These are phyloP conservation scores for Stachybotrys chartarum DNA, from an alignment of 2,329 filamentous ascomycete genomes.

Conservation along the genomic window DNA sequence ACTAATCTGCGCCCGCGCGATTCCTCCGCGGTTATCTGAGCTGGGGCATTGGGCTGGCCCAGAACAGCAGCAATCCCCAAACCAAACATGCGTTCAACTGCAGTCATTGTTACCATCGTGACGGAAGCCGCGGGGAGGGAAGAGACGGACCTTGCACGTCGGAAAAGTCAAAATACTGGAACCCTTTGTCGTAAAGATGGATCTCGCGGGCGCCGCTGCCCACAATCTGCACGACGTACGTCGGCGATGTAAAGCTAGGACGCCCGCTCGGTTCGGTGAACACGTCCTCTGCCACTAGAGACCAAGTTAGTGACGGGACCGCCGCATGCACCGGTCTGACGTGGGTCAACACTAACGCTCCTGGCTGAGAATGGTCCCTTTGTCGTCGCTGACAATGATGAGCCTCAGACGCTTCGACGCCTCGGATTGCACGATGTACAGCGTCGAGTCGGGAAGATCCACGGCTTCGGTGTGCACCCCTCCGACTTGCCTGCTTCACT, in stretches of 20 bases:
- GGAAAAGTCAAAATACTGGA: not conserved
- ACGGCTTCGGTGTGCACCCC: not conserved
- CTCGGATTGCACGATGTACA: too few species aligned
- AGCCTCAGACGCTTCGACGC: not conserved
- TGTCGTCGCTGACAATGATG: not conserved
- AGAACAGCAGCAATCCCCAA: too few species aligned
- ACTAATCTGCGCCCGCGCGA: too few species aligned
- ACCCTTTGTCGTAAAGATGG: not conserved
- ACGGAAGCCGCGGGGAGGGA: too few species aligned
- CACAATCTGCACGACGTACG: not conserved
- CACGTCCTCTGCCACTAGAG: not conserved
- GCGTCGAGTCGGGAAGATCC: too few species aligned
- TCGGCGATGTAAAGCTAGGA: not conserved
- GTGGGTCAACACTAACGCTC: not conserved
- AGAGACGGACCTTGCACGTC: not conserved
- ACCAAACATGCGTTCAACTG: too few species aligned
- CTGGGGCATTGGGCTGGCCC: too few species aligned
- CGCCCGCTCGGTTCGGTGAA: not conserved
- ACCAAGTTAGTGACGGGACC: not conserved
- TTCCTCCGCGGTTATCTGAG: too few species aligned
- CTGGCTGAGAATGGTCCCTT: constrained; percentile 1
- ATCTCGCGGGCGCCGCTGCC: not conserved
- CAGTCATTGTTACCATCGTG: too few species aligned
- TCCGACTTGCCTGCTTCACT: not conserved
- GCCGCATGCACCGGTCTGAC: too few species aligned